These are phyloP conservation scores for Golovinomyces cichoracearum DNA, from an alignment of 2,329 filamentous ascomycete species.

Conservation along the genomic window DNA sequence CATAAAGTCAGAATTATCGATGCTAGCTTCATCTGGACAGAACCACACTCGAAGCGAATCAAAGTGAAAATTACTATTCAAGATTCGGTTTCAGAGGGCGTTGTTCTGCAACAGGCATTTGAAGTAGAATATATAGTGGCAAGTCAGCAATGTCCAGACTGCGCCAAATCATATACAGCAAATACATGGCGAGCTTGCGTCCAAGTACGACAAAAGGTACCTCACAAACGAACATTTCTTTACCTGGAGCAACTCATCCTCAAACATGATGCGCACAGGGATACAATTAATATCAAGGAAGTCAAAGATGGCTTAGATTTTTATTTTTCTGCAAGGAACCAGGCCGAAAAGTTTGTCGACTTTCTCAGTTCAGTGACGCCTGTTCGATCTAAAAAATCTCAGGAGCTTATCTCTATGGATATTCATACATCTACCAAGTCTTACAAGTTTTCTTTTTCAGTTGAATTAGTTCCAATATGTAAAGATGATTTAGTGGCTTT, in stretches of 20 bases:
- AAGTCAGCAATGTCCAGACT: conserved; percentile 83
- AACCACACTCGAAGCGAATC: conserved; percentile 76
- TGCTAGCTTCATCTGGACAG: conserved; percentile 92
- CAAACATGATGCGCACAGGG: conserved; percentile 72
- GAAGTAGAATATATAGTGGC: conserved; percentile 82
- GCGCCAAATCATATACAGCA: conserved; percentile 82
- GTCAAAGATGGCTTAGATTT: conserved; percentile 90
- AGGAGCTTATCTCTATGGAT: conserved; percentile 83
- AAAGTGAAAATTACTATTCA: conserved; percentile 94
- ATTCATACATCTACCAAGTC: conserved; percentile 71
- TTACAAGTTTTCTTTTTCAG: conserved; percentile 84
- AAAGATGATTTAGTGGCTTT: conserved; percentile 92
- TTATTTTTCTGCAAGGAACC: conserved; percentile 70
- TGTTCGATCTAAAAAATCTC: conserved; percentile 54
- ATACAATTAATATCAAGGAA: conserved; percentile 96
- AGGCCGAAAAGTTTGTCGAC: conserved; percentile 78
- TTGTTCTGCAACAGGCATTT: conserved; percentile 69
- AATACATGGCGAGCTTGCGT: conserved; percentile 87
- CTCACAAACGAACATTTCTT: conserved; percentile 70
- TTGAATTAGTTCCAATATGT: conserved; percentile 78
- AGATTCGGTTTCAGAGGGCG: conserved; percentile 33
- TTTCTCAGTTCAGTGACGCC: conserved; percentile 66
- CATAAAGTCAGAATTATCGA: conserved; percentile 86
- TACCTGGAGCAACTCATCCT: conserved; percentile 83
- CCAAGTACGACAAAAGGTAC: conserved; percentile 88